A percentile compares a stretch with the other conserved stretches of the same genome.
Conservation (phyloP, 2,329 filamentous ascomycete genomes). For the Achaetomium macrosporum region DNA sequence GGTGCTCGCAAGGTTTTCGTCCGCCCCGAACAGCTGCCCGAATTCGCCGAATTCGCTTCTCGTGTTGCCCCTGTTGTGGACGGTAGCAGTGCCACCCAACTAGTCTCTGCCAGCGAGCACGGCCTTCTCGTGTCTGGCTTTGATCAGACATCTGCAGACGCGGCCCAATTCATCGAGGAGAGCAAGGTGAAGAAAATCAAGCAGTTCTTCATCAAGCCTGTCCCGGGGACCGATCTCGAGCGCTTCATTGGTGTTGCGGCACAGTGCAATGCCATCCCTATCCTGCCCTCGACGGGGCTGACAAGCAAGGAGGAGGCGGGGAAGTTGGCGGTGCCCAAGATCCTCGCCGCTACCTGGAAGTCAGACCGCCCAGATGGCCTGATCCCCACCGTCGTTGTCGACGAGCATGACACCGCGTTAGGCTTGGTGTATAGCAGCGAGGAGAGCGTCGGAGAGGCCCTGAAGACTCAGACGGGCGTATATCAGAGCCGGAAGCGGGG, state of each 20-base stretch:
- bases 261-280: constrained; percentile 56
- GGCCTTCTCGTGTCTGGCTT: constrained; percentile 51
- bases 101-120: constrained; percentile 35
- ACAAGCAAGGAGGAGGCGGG: constrained; percentile 59
- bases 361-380: constrained; percentile 80
- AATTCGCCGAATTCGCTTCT: constrained; percentile 50
- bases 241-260: constrained; percentile 43
- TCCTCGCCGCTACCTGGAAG: constrained; percentile 69
- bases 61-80: constrained; percentile 50
- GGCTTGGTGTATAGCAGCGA: constrained; percentile 92
- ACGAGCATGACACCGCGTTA: constrained; percentile 76
- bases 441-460: constrained; percentile 80
- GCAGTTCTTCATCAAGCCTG: constrained; percentile 47
- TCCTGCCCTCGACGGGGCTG: constrained; percentile 65
- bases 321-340: constrained; percentile 59
- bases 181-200: constrained; percentile 42
- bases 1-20: constrained; percentile 85
- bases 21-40: constrained; percentile 58
- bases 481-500: constrained; percentile 96
- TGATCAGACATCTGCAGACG: constrained; percentile 38
- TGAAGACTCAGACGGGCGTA: constrained; percentile 72
- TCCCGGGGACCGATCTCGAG: constrained; percentile 41
- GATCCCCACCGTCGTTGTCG: constrained; percentile 83
- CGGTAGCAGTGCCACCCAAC: constrained; percentile 21
- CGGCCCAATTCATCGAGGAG: constrained; percentile 40